phyloP scores from a whole-genome alignment of 768 basidiomycete genomes.

The Tubosaeta sp. region DNA sequence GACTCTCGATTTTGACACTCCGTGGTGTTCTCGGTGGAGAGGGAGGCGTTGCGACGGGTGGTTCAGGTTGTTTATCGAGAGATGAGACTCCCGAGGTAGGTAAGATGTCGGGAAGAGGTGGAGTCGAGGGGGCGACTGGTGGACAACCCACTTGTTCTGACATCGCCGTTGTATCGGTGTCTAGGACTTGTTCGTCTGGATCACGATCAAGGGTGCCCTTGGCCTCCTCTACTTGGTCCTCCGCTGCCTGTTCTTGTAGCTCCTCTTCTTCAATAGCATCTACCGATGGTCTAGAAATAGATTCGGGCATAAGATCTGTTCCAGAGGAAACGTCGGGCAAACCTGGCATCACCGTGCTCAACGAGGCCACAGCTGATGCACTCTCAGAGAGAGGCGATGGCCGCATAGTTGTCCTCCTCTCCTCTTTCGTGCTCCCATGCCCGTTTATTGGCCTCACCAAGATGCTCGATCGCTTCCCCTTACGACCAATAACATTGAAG shows the following conservation, averaged over 20 bases:
- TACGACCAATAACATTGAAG: slow-evolving; percentile 46
- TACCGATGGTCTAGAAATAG: slow-evolving; percentile 5
- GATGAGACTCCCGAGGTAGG: slow-evolving; percentile 9
- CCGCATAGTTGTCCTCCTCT: slow-evolving; percentile 19
- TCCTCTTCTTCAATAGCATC: slow-evolving; percentile 9
- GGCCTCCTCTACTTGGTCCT: background rate
- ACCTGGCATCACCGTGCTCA: slow-evolving; percentile 7
- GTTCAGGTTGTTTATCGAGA: slow-evolving; percentile 9
- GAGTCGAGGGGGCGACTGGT: slow-evolving; percentile 1
- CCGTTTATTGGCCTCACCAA: background rate
- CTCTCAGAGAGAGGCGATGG: slow-evolving; percentile 1
- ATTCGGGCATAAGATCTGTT: slow-evolving; percentile 16
- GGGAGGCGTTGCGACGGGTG: background rate
- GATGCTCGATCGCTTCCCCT: slow-evolving; percentile 15
- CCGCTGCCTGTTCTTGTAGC: slow-evolving; percentile 5
- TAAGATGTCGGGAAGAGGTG: slow-evolving; percentile 12
- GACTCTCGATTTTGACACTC: slow-evolving; percentile 11
- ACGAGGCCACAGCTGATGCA: slow-evolving; percentile 3
- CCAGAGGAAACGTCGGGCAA: slow-evolving; percentile 18
- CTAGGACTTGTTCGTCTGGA: background rate
- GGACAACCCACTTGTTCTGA: background rate
- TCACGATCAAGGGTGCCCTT: background rate
- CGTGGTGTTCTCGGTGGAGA: slow-evolving; percentile 3
- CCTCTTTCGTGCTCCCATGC: slow-evolving; percentile 4
- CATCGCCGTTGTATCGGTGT: background rate